Conservation (phyloP, 1,139 yeast genomes). For the Yamadazyma mexicana region DNA sequence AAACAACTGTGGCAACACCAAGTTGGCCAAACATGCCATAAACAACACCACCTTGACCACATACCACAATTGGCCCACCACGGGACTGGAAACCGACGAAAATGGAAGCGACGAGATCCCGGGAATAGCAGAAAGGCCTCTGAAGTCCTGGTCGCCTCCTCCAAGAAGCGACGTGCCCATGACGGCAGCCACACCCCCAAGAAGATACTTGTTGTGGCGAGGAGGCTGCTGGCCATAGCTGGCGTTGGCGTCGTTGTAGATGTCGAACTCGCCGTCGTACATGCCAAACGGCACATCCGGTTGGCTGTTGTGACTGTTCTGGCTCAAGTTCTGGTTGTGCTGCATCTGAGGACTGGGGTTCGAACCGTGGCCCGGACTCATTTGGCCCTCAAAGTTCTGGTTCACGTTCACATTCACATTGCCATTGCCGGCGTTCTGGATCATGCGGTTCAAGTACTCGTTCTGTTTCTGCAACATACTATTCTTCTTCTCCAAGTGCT, state of each 20-base stretch:
- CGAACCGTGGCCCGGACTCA: too few species aligned
- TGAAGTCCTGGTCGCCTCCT: conserved; percentile 37
- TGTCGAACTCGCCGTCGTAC: too few species aligned
- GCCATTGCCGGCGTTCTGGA: conserved; percentile 26
- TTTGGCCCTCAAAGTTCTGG: too few species aligned
- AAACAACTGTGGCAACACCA: conserved; percentile 25
- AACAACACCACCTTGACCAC: conserved; percentile 27
- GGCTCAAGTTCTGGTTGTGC: too few species aligned
- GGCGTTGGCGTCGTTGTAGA: too few species aligned
- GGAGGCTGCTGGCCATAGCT: too few species aligned
- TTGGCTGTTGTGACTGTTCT: too few species aligned
- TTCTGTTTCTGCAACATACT: conserved; percentile 56
- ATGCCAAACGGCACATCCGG: too few species aligned
- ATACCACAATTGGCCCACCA: conserved; percentile 27
- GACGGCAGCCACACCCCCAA: conserved; percentile 60
- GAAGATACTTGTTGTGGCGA: conserved; percentile 32
- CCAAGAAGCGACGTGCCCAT: conserved; percentile 48
- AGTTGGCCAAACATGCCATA: conserved; percentile 24
- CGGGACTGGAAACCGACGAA: conserved; percentile 26
- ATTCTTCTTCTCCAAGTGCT: conserved; percentile 76
- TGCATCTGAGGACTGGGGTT: too few species aligned
- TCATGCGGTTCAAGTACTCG: conserved; percentile 43
- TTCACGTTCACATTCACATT: too few species aligned
- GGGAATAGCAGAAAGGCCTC: conserved; percentile 40
- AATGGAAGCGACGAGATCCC: conserved; percentile 23